Evolutionary conservation across 192 early-diverging fungal species (phyloP).

Genomic region (Rhizophlyctis rosea): DNA sequence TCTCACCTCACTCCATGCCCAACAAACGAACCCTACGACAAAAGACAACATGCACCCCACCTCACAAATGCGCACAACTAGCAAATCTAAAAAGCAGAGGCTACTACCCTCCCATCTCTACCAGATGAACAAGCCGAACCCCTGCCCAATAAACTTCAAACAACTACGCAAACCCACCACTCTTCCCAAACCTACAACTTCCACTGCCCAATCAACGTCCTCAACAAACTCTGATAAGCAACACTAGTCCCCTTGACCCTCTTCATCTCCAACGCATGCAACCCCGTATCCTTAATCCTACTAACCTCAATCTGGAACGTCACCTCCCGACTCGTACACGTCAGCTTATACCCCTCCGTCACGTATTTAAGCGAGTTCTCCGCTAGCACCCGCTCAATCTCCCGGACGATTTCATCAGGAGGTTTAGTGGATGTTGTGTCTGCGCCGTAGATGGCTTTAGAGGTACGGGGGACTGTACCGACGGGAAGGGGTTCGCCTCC

Average conservation of each 20-base stretch:
- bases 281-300: constrained; percentile 34
- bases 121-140: too few species aligned
- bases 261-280: constrained; percentile 44
- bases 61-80: too few species aligned
- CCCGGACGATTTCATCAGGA: constrained; percentile 33
- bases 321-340: constrained; percentile 18
- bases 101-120: too few species aligned
- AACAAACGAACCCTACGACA: too few species aligned
- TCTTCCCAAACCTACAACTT: too few species aligned
- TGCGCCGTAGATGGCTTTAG: constrained; percentile 34
- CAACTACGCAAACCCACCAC: too few species aligned
- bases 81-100: too few species aligned
- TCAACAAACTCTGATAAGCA: constrained; percentile 41
- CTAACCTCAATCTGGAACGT: constrained; percentile 46
- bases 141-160: too few species aligned
- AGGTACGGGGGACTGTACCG: constrained; percentile 14
- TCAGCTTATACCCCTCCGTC: constrained; percentile 27
- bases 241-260: constrained; percentile 38
- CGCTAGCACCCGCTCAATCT: constrained; percentile 36
- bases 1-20: too few species aligned
- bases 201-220: constrained; percentile 39
- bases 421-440: constrained; percentile 45
- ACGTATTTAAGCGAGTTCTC: constrained; percentile 16
- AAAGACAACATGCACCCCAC: too few species aligned
- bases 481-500: constrained; percentile 3